These are phyloP conservation scores for Juncus inflexus DNA, from an alignment of 176 grass and related monocot species.

Conservation along the genomic window DNA sequence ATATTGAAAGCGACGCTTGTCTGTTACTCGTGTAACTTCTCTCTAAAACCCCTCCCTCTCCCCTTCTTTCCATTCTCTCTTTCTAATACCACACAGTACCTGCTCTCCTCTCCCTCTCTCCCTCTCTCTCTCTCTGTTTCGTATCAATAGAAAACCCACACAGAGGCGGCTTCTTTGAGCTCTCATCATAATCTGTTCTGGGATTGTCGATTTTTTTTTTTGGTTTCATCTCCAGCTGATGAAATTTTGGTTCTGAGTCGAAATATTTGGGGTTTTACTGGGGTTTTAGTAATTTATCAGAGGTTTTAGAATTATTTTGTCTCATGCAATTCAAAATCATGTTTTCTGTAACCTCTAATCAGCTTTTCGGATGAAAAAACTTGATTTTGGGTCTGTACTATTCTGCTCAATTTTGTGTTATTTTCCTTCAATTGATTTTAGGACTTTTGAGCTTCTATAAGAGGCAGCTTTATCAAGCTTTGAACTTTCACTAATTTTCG, in stretches of 20 bases:
- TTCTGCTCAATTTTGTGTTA: slow-evolving; percentile 12
- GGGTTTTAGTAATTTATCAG: slow-evolving; percentile 13
- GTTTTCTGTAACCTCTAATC: not conserved
- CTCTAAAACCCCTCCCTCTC: slow-evolving; percentile 26
- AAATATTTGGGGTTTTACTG: slow-evolving; percentile 7
- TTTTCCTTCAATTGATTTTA: slow-evolving; percentile 19
- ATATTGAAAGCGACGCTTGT: slow-evolving; percentile 35
- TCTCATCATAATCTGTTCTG: slow-evolving; percentile 22
- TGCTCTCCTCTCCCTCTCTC: not conserved
- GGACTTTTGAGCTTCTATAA: slow-evolving; percentile 18
- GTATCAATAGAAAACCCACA: slow-evolving; percentile 23
- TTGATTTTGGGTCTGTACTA: slow-evolving; percentile 16
- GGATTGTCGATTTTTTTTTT: not conserved
- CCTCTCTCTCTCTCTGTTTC: slow-evolving; percentile 1
- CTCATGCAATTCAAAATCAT: not conserved
- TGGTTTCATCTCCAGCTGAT: slow-evolving; percentile 22
- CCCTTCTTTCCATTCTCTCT: slow-evolving; percentile 48
- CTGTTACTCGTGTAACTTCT: slow-evolving; percentile 22
- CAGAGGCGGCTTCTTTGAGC: not conserved
- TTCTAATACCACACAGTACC: slow-evolving; percentile 5
- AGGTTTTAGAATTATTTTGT: not conserved
- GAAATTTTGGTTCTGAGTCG: slow-evolving; percentile 17
- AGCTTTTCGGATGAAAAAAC: slow-evolving; percentile 3
- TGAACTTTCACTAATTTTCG: not conserved
- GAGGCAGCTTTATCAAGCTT: not conserved